Evolutionary conservation across 768 basidiomycete species (phyloP).

Genomic region (Boletus vermiculosoides): DNA sequence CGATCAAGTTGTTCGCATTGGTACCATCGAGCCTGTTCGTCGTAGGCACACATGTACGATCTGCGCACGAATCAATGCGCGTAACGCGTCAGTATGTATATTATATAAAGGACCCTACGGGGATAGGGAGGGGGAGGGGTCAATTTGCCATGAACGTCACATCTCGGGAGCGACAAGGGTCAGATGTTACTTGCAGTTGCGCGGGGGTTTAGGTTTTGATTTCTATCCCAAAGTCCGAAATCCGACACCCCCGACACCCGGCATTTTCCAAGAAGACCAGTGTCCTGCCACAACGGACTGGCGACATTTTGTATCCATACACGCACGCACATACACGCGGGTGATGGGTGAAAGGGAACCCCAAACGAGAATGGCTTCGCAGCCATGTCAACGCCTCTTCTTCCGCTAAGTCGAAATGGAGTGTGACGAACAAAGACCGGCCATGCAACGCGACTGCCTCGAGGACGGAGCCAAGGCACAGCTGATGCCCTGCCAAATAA

Average conservation of each 20-base stretch:
- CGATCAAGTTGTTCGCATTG: not conserved
- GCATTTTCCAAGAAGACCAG: conserved; percentile 14
- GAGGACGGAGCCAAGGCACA: conserved; percentile 35
- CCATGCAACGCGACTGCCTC: conserved; percentile 34
- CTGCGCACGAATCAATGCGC: not conserved
- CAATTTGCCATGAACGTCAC: conserved; percentile 12
- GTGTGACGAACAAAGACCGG: conserved; percentile 17
- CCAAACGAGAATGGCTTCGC: conserved; percentile 15
- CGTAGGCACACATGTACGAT: conserved; percentile 6
- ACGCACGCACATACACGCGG: conserved; percentile 1
- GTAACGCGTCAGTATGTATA: conserved; percentile 6
- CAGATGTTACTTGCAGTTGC: not conserved
- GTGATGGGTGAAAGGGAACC: conserved; percentile 9
- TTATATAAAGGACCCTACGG: conserved; percentile 16
- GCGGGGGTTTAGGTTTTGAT: conserved; percentile 1
- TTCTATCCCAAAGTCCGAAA: conserved; percentile 3
- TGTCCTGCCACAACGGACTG: not conserved
- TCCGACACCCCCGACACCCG: conserved; percentile 10
- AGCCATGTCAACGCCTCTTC: conserved; percentile 11
- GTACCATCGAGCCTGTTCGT: conserved; percentile 5
- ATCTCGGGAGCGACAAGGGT: conserved; percentile 30
- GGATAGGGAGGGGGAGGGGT: conserved; percentile 14
- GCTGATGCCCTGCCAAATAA: conserved; percentile 21
- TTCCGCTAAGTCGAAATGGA: conserved; percentile 18
- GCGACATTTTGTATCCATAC: not conserved